Conservation (phyloP, 495 filamentous ascomycete species). For the Hypoxylon rickii region DNA sequence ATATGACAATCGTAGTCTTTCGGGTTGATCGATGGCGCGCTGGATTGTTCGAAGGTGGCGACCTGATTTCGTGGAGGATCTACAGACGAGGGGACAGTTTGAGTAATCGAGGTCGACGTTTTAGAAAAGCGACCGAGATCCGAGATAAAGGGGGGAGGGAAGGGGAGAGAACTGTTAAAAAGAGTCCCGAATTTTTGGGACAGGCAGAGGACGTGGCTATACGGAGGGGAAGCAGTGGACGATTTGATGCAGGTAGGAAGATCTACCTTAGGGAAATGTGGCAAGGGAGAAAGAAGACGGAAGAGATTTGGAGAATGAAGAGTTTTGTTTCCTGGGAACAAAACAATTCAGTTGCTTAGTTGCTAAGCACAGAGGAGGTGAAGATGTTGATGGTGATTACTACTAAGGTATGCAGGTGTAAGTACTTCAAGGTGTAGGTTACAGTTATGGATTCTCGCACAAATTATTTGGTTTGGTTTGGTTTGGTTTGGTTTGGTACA, state of each 20-base stretch:
- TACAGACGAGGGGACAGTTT: conserved; percentile 20
- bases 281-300: conserved; percentile 2
- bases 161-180: conserved; percentile 13
- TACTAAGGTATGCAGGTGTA: not conserved
- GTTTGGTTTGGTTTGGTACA: too few relatives aligned
- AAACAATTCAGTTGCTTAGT: too few relatives aligned
- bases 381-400: not conserved
- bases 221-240: conserved; percentile 12
- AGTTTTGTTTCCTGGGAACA: not conserved
- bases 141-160: conserved; percentile 5
- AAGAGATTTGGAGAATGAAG: not conserved
- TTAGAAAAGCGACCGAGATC: not conserved
- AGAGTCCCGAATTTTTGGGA: conserved; percentile 16
- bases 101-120: conserved; percentile 23
- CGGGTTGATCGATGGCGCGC: conserved; percentile 9
- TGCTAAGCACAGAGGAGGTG: too few relatives aligned
- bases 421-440: not conserved
- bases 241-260: conserved; percentile 14
- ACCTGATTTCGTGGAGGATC: conserved; percentile 17
- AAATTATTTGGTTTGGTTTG: conserved; percentile 6
- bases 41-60: conserved; percentile 25
- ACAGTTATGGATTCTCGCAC: conserved; percentile 5
- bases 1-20: conserved; percentile 11
- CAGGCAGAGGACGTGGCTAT: too few relatives aligned
- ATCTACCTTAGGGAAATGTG: not conserved